Conservation (phyloP, 441 rosid genomes). For the Populus hybrid region DNA sequence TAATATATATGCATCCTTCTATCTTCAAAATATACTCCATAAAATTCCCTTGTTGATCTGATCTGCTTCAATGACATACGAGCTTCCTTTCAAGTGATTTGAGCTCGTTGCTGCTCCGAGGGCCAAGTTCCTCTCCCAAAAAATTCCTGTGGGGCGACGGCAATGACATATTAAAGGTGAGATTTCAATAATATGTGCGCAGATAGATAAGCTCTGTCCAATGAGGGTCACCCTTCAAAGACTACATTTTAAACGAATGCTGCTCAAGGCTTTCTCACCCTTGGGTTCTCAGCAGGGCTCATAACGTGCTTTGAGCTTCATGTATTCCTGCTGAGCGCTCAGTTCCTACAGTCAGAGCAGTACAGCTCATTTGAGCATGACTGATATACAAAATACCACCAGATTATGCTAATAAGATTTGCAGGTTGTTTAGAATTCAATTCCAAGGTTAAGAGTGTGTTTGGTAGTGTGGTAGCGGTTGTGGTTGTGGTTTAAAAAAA, state of each 20-base stretch:
- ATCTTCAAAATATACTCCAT: too few species aligned
- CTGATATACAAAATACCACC: not conserved
- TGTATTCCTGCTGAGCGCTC: conserved; percentile 93
- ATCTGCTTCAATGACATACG: conserved; percentile 85
- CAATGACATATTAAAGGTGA: not conserved
- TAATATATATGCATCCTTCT: too few species aligned
- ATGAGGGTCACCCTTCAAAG: too few species aligned
- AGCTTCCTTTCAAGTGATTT: conserved; percentile 98
- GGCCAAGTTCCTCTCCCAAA: conserved; percentile 87
- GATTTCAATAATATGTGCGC: not conserved
- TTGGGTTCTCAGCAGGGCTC: conserved; percentile 82
- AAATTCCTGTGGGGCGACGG: conserved; percentile 49
- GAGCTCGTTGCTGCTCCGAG: conserved; percentile 84
- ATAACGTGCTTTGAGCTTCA: conserved; percentile 89
- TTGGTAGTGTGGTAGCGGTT: too few species aligned
- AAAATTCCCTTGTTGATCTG: conserved; percentile 69
- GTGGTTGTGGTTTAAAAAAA: too few species aligned
- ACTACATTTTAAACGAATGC: too few species aligned
- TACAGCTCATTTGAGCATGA: not conserved
- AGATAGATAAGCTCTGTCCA: not conserved
- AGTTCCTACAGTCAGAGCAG: conserved; percentile 46
- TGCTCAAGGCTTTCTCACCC: conserved; percentile 35
- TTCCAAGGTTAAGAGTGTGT: too few species aligned
- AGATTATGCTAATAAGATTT: not conserved
- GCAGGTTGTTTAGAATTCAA: not conserved